Base-by-base conservation (phyloP, 352 stramenopile species). In the Pythium phragmitis region DNA sequence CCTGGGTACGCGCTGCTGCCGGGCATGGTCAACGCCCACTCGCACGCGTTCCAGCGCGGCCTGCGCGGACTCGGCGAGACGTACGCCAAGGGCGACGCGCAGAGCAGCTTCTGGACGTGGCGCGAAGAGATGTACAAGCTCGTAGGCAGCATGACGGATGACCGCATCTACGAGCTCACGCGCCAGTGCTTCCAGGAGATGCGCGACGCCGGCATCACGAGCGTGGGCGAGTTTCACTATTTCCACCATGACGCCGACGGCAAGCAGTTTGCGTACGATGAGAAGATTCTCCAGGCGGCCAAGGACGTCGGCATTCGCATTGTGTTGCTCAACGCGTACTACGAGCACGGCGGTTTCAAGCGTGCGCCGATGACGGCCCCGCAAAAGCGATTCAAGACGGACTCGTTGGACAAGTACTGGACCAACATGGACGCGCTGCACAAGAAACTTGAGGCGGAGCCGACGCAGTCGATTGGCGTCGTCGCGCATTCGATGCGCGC, bases 101-200 rank as follows among this genome's bases (percentile, higher is more conserved):
- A 73, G 39, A 88, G 77, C 71, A 89, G 79, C 58, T 92, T 92
- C 64, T 92, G 83, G 83, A 92, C 83, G 42, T 92, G 83, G 83
- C 77, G 83, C 17, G 79, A 92, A 50, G 83, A 92, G 66, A 92
- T 92, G 83, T 92, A 92, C 79, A 82, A 83, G 66, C 77, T 92
- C 41, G 83, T 90, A 37, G 77, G 73, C 26, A 65, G 60, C 51
- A 90, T 90, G 80, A 89, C 64, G 37, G 69, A 87, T 63, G 69
- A 73, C 43, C 70, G 85, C 36, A 80, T 92, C 26, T 89, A 87
- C 64, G 73, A 75, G 41, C 67, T 92, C 16, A 89, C 81, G 39
- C 75, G 73, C 48, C 80, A 92, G 66, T 92, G 83, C 70, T 92
- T 92, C 67, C 74, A 76, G 13, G 83, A 92, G 64, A 92, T 92